Conservation (phyloP, 495 filamentous ascomycete species). For the Tuber brumale region DNA sequence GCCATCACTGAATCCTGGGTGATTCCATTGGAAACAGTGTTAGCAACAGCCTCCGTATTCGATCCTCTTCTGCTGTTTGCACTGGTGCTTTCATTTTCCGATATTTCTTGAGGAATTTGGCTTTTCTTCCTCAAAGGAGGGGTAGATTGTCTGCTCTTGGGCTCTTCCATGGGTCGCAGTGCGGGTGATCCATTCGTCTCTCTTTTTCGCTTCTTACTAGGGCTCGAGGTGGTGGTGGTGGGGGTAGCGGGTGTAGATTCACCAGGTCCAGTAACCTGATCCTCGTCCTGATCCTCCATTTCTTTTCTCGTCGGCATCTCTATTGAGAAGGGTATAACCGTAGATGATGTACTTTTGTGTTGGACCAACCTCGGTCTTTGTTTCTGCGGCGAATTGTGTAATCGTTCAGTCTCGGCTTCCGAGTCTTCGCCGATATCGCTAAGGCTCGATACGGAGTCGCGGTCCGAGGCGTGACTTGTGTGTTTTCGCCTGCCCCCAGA, state of each 20-base stretch:
- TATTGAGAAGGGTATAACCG: slow-evolving; percentile 31
- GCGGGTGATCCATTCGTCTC: slow-evolving; percentile 28
- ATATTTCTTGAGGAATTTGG: slow-evolving; percentile 24
- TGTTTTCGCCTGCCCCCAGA: slow-evolving; percentile 31
- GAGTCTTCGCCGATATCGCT: slow-evolving; percentile 96
- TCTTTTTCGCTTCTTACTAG: slow-evolving; percentile 45
- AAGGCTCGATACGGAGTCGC: slow-evolving; percentile 59
- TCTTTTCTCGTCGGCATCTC: slow-evolving; percentile 37
- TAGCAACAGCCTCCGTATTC: slow-evolving; percentile 18
- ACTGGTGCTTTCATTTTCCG: slow-evolving; percentile 20
- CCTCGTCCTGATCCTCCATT: slow-evolving; percentile 26
- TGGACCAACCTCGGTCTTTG: slow-evolving; percentile 39
- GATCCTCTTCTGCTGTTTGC: slow-evolving; percentile 16
- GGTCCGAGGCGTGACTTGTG: slow-evolving; percentile 29
- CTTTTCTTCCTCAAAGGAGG: slow-evolving; percentile 36
- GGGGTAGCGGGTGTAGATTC: slow-evolving; percentile 31
- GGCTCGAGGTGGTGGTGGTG: slow-evolving; percentile 36
- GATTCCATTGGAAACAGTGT: slow-evolving; percentile 25
- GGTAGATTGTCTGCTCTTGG: slow-evolving; percentile 26
- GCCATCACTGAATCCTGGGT: slow-evolving; percentile 21
- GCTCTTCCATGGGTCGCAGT: slow-evolving; percentile 22
- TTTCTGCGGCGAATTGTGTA: slow-evolving; percentile 86
- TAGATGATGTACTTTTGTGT: slow-evolving; percentile 31
- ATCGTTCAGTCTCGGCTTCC: slow-evolving; percentile 94
- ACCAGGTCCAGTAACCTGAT: slow-evolving; percentile 13